phyloP scores from a whole-genome alignment of 1,284 basidiomycete genomes.

The Puccinia novopanici region DNA sequence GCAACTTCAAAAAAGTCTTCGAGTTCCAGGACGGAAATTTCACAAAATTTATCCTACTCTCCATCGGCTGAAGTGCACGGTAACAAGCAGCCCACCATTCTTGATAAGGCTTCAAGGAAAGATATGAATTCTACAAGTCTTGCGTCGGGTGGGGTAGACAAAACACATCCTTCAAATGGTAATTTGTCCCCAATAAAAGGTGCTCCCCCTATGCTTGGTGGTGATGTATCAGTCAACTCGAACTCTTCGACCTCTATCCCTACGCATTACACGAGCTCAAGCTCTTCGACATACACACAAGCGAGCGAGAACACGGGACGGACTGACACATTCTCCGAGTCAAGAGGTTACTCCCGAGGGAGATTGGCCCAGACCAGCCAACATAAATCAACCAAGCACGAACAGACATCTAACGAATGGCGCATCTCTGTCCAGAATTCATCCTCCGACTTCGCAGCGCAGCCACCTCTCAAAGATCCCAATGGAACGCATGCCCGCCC shows the following conservation, averaged over 20 bases:
- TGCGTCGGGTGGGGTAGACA: background rate
- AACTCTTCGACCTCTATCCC: background rate
- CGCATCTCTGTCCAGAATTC: constrained; percentile 15
- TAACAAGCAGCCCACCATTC: background rate
- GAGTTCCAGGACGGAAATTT: background rate
- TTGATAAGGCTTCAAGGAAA: background rate
- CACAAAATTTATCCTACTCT: background rate
- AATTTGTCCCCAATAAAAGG: background rate
- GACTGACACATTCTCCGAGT: background rate
- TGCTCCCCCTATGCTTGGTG: background rate
- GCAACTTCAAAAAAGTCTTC: background rate
- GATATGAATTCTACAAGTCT: background rate
- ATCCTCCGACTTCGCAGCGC: background rate
- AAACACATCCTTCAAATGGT: background rate
- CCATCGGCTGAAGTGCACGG: background rate
- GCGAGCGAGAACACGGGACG: background rate
- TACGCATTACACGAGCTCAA: background rate
- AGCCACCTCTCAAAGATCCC: background rate
- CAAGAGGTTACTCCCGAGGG: background rate
- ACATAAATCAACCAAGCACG: background rate
- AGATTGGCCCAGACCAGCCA: background rate
- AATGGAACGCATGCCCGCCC: background rate
- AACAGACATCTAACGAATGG: background rate
- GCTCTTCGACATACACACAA: background rate
- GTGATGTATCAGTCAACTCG: background rate